These are phyloP conservation scores for Candida smagusa DNA, from an alignment of 1,139 yeast genomes.

Conservation along the genomic window DNA sequence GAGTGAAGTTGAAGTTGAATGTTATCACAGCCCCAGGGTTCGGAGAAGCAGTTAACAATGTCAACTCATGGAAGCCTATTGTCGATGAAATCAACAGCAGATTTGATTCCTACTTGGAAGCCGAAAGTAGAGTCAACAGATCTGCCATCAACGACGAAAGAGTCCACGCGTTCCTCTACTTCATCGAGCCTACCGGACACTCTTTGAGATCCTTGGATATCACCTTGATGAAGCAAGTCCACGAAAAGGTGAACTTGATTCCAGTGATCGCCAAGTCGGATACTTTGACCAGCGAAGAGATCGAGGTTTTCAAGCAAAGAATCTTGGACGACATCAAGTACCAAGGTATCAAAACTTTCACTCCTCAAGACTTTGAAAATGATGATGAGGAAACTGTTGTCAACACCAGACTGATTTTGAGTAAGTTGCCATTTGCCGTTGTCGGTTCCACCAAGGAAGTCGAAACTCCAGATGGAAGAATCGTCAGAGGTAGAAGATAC, in stretches of 20 bases:
- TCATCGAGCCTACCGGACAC: constrained; percentile 97
- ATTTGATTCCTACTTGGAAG: constrained; percentile 84
- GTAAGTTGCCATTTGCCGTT: constrained; percentile 86
- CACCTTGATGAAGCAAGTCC: constrained; percentile 82
- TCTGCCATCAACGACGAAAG: constrained; percentile 70
- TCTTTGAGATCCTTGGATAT: constrained; percentile 86
- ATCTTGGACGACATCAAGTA: constrained; percentile 72
- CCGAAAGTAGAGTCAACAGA: constrained; percentile 84
- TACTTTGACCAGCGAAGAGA: constrained; percentile 86
- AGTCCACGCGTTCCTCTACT: constrained; percentile 83
- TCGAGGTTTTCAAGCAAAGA: constrained; percentile 66
- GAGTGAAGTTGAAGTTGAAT: constrained; percentile 80
- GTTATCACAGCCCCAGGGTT: constrained; percentile 93
- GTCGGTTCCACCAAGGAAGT: constrained; percentile 86
- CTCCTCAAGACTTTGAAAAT: constrained; percentile 73
- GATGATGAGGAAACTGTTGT: constrained; percentile 83
- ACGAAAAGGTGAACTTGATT: constrained; percentile 87
- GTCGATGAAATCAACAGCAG: constrained; percentile 85
- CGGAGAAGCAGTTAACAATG: constrained; percentile 87
- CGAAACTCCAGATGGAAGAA: constrained; percentile 68
- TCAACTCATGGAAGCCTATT: constrained; percentile 90
- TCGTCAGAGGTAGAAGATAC: constrained; percentile 87
- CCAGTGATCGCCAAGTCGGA: constrained; percentile 96
- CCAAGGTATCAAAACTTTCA: constrained; percentile 76
- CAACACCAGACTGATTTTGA: constrained; percentile 64